Evolutionary conservation across 495 filamentous ascomycete genomes (phyloP), one percentile per base, ranked within the genome.

Genomic region (Talaromyces stipitatus): DNA sequence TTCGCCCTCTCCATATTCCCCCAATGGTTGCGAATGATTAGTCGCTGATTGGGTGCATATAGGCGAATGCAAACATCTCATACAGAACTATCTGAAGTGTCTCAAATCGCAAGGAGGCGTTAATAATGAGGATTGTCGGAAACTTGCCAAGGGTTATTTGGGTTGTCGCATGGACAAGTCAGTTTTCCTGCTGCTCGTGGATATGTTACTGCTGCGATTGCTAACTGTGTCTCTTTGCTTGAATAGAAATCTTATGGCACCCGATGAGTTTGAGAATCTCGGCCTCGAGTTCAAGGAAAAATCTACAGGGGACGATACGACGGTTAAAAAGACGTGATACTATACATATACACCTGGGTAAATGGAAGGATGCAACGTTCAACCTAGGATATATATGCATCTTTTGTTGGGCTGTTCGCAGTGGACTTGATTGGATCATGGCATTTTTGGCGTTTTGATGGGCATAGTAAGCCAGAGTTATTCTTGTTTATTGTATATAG

Each of bases 11-110:
- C 26, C 28, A 23, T 14, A 48, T 4, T 52, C 14, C 23, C 38
- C 8, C 43, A 23, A 16, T 30, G 10, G 29, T 5, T n/a, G 48
- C 30, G 47, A 8, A n/a, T n/a, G 18, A 47, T 27, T n/a, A n/a
- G n/a, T n/a, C n/a, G n/a, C 27, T 27, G 20, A 28, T 27, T 27
- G 14, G 22, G 30, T 60, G 62, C 38, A 52, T 62, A 56, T 38
- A 95, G 91, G 91, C 63, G 94, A 98, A 76, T 98, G 94, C 82
- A 96, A 92, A 68, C 75, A 85, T 54, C 78, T 94, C 54, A 96
- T 97, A 80, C 78, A 75, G 6, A 77, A 77, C 43, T 98, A 98
- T 66, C 79, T 98, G 46, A 77, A 78, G 56, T 97, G 94, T 68
- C 80, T 98, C 59, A 92, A 90, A 62, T 83, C 79, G 53, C 82